phyloP scores from a whole-genome alignment of 1,139 yeast genomes.

The Yamadazyma sp. region DNA sequence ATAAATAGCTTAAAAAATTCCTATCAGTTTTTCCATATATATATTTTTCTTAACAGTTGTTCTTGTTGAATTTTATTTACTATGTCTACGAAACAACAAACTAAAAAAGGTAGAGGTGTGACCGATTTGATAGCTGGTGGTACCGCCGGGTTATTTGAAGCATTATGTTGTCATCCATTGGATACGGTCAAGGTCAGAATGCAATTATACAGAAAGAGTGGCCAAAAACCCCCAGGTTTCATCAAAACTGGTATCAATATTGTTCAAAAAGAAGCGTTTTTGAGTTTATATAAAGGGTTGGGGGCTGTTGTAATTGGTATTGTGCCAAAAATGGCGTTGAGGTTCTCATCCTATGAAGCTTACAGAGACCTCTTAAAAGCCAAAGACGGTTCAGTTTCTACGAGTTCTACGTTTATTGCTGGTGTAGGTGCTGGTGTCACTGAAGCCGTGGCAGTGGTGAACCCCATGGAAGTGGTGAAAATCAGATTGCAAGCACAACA shows the following conservation, averaged over 20 bases:
- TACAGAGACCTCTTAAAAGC: conserved; percentile 71
- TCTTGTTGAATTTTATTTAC: too few relatives aligned
- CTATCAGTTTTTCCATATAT: background rate
- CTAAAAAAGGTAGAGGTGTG: conserved; percentile 40
- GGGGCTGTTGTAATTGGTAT: conserved; percentile 98
- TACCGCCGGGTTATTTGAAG: conserved; percentile 95
- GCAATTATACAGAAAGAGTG: conserved; percentile 76
- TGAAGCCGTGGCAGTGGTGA: conserved; percentile 92
- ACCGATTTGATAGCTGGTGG: conserved; percentile 94
- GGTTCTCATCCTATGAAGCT: conserved; percentile 91
- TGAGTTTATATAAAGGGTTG: conserved; percentile 90
- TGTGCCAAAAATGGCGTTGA: conserved; percentile 96
- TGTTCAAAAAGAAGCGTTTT: conserved; percentile 75
- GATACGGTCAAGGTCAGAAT: conserved; percentile 95
- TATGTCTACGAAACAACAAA: conserved; percentile 13
- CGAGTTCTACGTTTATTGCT: conserved; percentile 76
- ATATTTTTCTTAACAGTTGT: background rate
- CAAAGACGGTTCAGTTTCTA: conserved; percentile 66
- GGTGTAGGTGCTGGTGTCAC: conserved; percentile 98
- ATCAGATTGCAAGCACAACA: conserved; percentile 96
- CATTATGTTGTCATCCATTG: conserved; percentile 92
- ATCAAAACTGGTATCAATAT: conserved; percentile 77
- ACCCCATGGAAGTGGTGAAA: conserved; percentile 96
- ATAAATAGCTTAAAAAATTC: conserved; percentile 1
- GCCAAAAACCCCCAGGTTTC: conserved; percentile 80